These are phyloP conservation scores for Hypomontagnella submonticulosa DNA, from an alignment of 495 filamentous ascomycete species.

Conservation along the genomic window DNA sequence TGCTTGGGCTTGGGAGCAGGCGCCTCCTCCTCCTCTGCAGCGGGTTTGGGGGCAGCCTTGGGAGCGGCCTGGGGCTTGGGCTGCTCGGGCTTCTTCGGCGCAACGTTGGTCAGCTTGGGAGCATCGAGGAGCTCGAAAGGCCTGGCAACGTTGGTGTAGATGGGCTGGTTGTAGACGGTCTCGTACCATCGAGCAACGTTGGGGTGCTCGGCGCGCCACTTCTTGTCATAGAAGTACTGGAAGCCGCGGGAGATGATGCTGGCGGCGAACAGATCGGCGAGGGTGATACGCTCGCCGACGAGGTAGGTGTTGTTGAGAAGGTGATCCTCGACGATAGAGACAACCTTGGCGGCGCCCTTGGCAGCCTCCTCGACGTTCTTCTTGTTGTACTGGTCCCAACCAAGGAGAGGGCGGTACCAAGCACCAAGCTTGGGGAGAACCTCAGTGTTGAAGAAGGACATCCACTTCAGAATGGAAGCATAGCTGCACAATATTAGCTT, in stretches of 20 bases:
- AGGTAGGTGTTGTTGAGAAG: slow-evolving; percentile 95
- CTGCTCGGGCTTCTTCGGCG: slow-evolving; percentile 85
- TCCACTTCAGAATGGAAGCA: slow-evolving; percentile 95
- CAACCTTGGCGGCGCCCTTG: slow-evolving; percentile 72
- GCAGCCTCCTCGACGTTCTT: slow-evolving; percentile 85
- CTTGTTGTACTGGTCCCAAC: slow-evolving; percentile 93
- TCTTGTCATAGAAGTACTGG: slow-evolving; percentile 88
- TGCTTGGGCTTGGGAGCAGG: slow-evolving; percentile 93
- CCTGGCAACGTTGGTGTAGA: slow-evolving; percentile 81
- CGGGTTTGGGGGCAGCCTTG: slow-evolving; percentile 67
- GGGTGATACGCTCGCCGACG: slow-evolving; percentile 94
- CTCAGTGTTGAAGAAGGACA: slow-evolving; percentile 89
- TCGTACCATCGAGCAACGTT: slow-evolving; percentile 93
- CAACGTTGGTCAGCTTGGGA: slow-evolving; percentile 80
- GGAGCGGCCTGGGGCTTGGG: slow-evolving; percentile 68
- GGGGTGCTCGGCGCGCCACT: slow-evolving; percentile 81
- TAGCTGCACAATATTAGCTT: slow-evolving; percentile 62
- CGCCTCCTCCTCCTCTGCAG: slow-evolving; percentile 76
- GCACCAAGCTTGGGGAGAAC: slow-evolving; percentile 76
- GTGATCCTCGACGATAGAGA: slow-evolving; percentile 82
- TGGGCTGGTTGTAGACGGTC: slow-evolving; percentile 90
- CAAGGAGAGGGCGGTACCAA: slow-evolving; percentile 92
- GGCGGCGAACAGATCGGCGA: slow-evolving; percentile 89
- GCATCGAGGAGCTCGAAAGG: slow-evolving; percentile 83
- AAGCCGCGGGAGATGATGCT: slow-evolving; percentile 84